Evolutionary conservation across 257 asterid genomes (phyloP).

Genomic region (Catharanthus roseus): DNA sequence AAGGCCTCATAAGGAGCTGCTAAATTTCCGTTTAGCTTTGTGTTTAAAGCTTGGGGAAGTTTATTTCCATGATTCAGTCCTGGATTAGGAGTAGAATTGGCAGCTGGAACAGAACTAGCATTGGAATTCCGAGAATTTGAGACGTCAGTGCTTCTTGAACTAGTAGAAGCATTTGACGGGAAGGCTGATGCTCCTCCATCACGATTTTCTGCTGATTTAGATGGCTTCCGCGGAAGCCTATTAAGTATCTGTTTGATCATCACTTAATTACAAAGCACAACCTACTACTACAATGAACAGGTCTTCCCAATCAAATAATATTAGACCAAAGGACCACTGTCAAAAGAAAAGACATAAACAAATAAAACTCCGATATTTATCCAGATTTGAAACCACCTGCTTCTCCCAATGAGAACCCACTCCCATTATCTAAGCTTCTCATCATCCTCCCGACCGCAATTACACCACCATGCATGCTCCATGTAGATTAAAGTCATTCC

Average conservation of each 20-base stretch:
- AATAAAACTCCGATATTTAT: slow-evolving; percentile 17
- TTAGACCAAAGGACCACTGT: slow-evolving; percentile 9
- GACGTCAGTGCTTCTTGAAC: slow-evolving; percentile 38
- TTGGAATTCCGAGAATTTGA: slow-evolving; percentile 32
- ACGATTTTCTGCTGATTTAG: slow-evolving; percentile 55
- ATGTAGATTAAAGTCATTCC: slow-evolving; percentile 13
- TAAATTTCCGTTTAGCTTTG: slow-evolving; percentile 47
- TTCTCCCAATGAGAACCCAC: slow-evolving; percentile 15
- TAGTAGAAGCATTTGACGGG: slow-evolving; percentile 39
- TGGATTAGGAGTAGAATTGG: slow-evolving; percentile 29
- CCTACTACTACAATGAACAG: slow-evolving; percentile 25
- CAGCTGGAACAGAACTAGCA: slow-evolving; percentile 29
- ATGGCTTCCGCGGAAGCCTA: slow-evolving; percentile 71
- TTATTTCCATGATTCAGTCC: slow-evolving; percentile 24
- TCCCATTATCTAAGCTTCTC: slow-evolving; percentile 21
- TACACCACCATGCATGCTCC: slow-evolving; percentile 21
- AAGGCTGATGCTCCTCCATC: slow-evolving; percentile 53
- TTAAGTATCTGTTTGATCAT: slow-evolving; percentile 75
- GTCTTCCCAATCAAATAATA: slow-evolving; percentile 11
- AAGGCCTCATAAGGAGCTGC: slow-evolving; percentile 55
- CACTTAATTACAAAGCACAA: slow-evolving; percentile 32
- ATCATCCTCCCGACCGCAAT: slow-evolving; percentile 22
- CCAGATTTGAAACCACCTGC: slow-evolving; percentile 15
- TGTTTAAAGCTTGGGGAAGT: slow-evolving; percentile 26
- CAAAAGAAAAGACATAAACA: slow-evolving; percentile 16